A percentile compares a stretch with the other conserved stretches of the same genome.
Evolutionary conservation across 129 eudicot genomes (phyloP).

Genomic region (Tanacetum coccineum): DNA sequence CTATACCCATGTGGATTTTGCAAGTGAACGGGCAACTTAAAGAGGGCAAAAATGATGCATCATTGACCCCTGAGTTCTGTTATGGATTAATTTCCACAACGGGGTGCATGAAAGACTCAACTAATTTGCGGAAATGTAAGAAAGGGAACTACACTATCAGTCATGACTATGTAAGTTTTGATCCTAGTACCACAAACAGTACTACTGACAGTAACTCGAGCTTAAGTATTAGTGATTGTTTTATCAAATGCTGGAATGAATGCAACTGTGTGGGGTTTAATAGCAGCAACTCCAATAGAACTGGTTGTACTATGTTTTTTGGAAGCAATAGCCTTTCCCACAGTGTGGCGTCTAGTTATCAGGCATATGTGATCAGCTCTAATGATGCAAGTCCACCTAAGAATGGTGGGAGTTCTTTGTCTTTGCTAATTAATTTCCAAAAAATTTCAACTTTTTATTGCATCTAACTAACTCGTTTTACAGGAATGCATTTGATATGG

Average conservation of each 20-base stretch:
- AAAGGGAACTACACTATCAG: constrained; percentile 1
- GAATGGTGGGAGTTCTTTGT: neutral
- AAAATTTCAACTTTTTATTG: neutral
- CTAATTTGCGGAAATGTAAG: constrained; percentile 23
- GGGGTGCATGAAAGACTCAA: constrained; percentile 23
- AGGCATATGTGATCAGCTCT: neutral
- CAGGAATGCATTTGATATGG: constrained; percentile 14
- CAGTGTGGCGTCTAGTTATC: neutral
- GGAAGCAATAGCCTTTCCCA: neutral
- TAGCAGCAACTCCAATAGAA: constrained; percentile 1
- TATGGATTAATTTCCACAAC: constrained; percentile 15
- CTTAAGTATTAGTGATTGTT: constrained; percentile 44
- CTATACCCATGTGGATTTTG: constrained; percentile 7
- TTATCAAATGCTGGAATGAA: constrained; percentile 41
- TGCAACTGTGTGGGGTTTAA: constrained; percentile 43
- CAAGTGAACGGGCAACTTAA: constrained; percentile 17
- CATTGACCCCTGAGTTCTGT: constrained; percentile 22
- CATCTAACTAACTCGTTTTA: neutral
- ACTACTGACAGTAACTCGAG: constrained; percentile 13
- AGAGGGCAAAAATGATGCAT: neutral
- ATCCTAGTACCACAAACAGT: neutral
- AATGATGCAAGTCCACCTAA: neutral
- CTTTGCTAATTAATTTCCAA: neutral
- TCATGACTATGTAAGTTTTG: constrained; percentile 9
- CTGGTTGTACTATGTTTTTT: constrained; percentile 23